Base-by-base conservation (phyloP, 2,329 filamentous ascomycete species). In the Chaetomiaceae sp. region DNA sequence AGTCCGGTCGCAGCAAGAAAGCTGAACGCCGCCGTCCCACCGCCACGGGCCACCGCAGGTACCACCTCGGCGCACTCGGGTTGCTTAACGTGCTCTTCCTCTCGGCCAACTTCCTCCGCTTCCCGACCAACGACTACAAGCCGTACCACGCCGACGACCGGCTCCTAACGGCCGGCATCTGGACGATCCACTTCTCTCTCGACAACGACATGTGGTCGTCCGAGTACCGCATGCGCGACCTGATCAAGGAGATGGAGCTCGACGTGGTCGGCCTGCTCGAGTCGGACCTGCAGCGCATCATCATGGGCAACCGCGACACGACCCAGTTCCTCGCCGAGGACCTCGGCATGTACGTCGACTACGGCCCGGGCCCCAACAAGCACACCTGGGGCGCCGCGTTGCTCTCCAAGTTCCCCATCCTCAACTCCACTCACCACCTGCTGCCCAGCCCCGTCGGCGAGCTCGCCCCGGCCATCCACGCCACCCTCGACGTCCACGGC, bases 151-250 rank as follows among this genome's bases (percentile, higher is more conserved):
- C 80, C 30, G 81, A 95, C 43, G 85, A 90, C 53, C 93, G 93
- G 57, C 71, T 94, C 43, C 76, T 96, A 49, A 97, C 94, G 0
- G 88, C 89, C 1, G 93, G 93, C 57, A 97, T 98, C 64, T 98
- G 93, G 93, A 98, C 93, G 0, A 90, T 97, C 46, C 93, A 98
- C 69, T 98, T 98, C 66, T 90, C 87, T 12, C 80, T 98, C 17
- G 93, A 98, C 69, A 97, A 98, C 59, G 86, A 96, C 65, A 96
- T 97, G 90, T 97, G 89, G 88, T 91, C 88, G 9, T 95, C 91
- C 0, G 93, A 98, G 67, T 81, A 86, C 58, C 89, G 93, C 53
- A 94, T 95, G 81, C 85, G 88, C 48, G 84, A 96, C 70, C 74
- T 95, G 12, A 84, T 95, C 67, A 83, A 88, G 61, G 93, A 97